A percentile compares a stretch with the other conserved stretches of the same genome.
These are phyloP conservation scores for Amesomyces nigricolor DNA, from an alignment of 2,329 filamentous ascomycete genomes.

Conservation along the genomic window DNA sequence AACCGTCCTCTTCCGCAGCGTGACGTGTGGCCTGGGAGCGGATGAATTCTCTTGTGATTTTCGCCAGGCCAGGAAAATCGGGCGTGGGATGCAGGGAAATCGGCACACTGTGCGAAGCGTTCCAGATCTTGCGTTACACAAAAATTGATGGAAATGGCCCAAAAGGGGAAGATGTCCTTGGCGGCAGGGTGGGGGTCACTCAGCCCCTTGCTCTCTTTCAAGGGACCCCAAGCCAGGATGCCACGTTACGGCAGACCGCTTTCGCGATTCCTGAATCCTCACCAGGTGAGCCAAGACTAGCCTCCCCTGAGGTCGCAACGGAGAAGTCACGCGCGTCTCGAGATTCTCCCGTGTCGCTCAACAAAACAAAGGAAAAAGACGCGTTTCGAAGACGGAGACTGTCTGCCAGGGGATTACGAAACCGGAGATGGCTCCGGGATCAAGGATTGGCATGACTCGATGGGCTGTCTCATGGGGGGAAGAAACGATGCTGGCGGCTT, in stretches of 20 bases:
- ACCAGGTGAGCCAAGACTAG: not conserved
- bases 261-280: too few species aligned
- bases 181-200: constrained; percentile 10
- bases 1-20: too few species aligned
- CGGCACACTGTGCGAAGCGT: not conserved
- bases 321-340: not conserved
- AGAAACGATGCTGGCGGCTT: not conserved
- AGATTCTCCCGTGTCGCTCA: not conserved
- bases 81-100: too few species aligned
- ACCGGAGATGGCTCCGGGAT: constrained; percentile 3
- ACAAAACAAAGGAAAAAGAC: not conserved
- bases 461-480: not conserved
- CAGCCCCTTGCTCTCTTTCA: not conserved
- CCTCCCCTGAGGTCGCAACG: not conserved
- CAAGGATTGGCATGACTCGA: constrained; percentile 1
- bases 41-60: not conserved
- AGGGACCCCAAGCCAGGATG: not conserved
- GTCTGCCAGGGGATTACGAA: not conserved
- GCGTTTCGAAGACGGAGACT: not conserved
- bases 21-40: not conserved
- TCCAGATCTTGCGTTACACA: constrained; percentile 16
- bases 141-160: constrained; percentile 6
- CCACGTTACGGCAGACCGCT: not conserved
- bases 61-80: not conserved
- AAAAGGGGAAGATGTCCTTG: constrained; percentile 8